A percentile compares a stretch with the other conserved stretches of the same genome.
These are phyloP conservation scores for Aaosphaeria pasadenensis DNA, from an alignment of 2,329 filamentous ascomycete genomes.

Conservation along the genomic window DNA sequence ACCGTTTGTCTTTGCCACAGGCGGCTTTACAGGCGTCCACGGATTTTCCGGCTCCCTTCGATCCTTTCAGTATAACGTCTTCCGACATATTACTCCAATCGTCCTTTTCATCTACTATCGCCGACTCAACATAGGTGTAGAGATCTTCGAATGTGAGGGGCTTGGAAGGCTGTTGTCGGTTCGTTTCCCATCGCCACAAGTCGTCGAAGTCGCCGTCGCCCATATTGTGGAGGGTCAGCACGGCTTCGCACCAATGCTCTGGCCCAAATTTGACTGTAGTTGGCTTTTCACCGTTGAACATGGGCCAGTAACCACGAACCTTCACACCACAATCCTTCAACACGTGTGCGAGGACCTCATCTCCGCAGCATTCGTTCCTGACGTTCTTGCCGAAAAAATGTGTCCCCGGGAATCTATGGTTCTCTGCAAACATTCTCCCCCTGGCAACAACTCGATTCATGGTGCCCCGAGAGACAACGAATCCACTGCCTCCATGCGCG, in stretches of 20 bases:
- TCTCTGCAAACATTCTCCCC: constrained; percentile 33
- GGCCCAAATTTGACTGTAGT: constrained; percentile 35
- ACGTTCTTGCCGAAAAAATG: constrained; percentile 36
- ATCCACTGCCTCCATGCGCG: constrained; percentile 44
- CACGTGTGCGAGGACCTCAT: constrained; percentile 37
- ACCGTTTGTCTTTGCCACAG: constrained; percentile 25
- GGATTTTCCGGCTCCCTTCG: constrained; percentile 17
- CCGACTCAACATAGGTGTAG: constrained; percentile 26
- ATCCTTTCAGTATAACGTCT: constrained; percentile 18
- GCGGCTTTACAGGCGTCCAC: constrained; percentile 25
- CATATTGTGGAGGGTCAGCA: constrained; percentile 39
- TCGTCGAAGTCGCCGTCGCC: constrained; percentile 24
- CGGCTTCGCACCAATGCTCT: constrained; percentile 44
- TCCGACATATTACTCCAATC: constrained; percentile 36
- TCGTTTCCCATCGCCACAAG: constrained; percentile 25
- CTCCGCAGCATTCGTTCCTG: constrained; percentile 35
- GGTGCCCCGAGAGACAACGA: constrained; percentile 46
- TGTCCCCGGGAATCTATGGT: constrained; percentile 28
- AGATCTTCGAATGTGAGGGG: constrained; percentile 34
- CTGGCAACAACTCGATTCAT: constrained; percentile 45
- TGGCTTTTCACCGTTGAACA: constrained; percentile 45
- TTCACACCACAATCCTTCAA: constrained; percentile 34
- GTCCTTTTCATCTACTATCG: constrained; percentile 17
- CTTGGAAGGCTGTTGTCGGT: constrained; percentile 16
- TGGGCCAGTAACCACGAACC: constrained; percentile 41